These are phyloP conservation scores for Decorospora gaudefroyi DNA, from an alignment of 2,329 filamentous ascomycete species.

Conservation along the genomic window DNA sequence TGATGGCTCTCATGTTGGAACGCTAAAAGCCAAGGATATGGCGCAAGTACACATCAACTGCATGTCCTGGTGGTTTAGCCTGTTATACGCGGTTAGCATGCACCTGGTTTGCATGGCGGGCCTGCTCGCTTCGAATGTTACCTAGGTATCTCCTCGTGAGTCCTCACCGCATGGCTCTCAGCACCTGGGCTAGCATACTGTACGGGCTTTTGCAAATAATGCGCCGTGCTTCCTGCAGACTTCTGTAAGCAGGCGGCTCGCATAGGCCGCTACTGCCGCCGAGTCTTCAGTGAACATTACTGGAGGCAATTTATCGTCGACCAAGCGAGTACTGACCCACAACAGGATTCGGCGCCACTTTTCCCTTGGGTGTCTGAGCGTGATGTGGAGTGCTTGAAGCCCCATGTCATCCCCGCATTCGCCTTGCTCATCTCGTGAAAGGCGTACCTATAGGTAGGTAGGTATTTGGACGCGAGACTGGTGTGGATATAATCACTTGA, in stretches of 20 bases:
- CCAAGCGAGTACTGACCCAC: too few species aligned
- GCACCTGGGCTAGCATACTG: too few species aligned
- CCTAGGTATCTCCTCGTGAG: too few species aligned
- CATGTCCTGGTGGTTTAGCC: constrained; percentile 35
- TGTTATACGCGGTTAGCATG: constrained; percentile 31
- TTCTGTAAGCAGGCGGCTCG: constrained; percentile 31
- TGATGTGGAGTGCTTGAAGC: constrained; percentile 39
- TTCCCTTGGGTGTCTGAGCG: constrained; percentile 35
- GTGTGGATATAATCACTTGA: constrained; percentile 30
- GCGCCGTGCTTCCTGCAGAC: constrained; percentile 37
- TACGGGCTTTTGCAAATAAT: too few species aligned
- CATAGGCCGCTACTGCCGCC: constrained; percentile 27
- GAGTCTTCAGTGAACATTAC: constrained; percentile 22
- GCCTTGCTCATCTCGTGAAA: constrained; percentile 39
- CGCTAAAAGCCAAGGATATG: constrained; percentile 25
- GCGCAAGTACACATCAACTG: constrained; percentile 17
- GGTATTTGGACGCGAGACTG: constrained; percentile 30
- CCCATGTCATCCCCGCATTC: constrained; percentile 44
- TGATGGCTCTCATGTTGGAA: constrained; percentile 26
- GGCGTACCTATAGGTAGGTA: constrained; percentile 18
- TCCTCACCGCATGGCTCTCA: constrained; percentile 17
- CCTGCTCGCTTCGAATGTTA: constrained; percentile 28
- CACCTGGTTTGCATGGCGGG: constrained; percentile 14
- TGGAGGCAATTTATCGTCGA: constrained; percentile 33
- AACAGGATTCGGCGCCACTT: constrained; percentile 32